Conservation (phyloP, 306 rosid species). For the Phaseolus lunatus region DNA sequence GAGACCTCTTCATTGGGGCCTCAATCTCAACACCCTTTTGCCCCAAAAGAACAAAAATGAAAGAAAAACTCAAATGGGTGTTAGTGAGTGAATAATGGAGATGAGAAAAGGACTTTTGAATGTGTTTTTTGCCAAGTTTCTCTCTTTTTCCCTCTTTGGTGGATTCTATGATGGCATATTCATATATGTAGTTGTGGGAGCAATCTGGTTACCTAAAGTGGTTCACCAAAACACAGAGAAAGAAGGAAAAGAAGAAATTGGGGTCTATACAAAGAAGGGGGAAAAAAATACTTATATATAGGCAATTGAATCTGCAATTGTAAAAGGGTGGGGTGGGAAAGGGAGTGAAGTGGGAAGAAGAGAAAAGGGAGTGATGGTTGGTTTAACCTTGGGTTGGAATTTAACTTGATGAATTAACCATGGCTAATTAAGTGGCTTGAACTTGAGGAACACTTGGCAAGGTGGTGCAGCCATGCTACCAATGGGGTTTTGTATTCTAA, state of each 20-base stretch:
- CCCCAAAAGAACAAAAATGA: background rate
- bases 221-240: constrained; percentile 75
- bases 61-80: constrained; percentile 9
- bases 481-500: constrained; percentile 49
- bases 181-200: constrained; percentile 32
- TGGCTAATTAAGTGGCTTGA: constrained; percentile 47
- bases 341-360: background rate
- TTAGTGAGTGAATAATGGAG: background rate
- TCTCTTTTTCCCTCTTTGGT: constrained; percentile 30
- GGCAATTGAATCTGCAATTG: constrained; percentile 27
- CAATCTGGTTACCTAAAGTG: constrained; percentile 73
- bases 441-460: constrained; percentile 77
- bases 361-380: background rate
- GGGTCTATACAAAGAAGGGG: background rate
- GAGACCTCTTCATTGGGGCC: constrained; percentile 74
- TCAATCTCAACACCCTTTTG: background rate
- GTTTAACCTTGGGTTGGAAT: constrained; percentile 46
- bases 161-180: constrained; percentile 32
- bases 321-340: background rate
- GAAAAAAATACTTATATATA: background rate
- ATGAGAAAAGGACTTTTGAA: background rate
- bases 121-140: constrained; percentile 1
- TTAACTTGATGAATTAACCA: constrained; percentile 59
- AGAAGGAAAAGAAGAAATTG: constrained; percentile 21
- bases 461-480: constrained; percentile 86